Base-by-base conservation (phyloP, 148 eudicot genomes). In the Nyssa sinensis region DNA sequence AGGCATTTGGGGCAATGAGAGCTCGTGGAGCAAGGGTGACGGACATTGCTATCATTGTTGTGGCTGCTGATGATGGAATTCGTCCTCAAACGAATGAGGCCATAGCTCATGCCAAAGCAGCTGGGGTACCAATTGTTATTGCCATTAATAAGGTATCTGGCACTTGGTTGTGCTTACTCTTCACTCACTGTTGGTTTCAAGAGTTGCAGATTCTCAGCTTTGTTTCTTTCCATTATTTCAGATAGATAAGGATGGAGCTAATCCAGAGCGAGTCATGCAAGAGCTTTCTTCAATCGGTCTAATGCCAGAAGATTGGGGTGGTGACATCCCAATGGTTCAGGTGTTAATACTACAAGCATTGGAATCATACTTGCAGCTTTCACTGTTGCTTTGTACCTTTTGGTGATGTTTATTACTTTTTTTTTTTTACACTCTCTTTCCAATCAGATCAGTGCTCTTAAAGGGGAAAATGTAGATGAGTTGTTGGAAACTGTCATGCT, bases 1-100 rank as follows among this genome's bases (percentile, higher is more conserved):
- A 95, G 97, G 99, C 99, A 76, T 95, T 95, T 84, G 99, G 99
- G 71, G 98, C 98, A 65, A 95, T 95, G 98, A 89, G 99, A 76
- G 98, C 99, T 73, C 99, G 99, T 82, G 99, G 99, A 83, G 90
- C 99, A 2, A 90, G 90, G 75, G 99, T 95, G 55, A 95, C 99
- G 61, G 98, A 95, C 83, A 95, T 95, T 77, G 97, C 93, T 71
- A 81, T 95, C 59, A 89, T 95, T 80, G 99, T 95, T 69, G 98
- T 95, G 53, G 99, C 99, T 80, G 98, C 98, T 69, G 99, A 91
- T 83, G 99, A 95, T 83, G 99, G 99, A 51, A 89, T 93, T 28
- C 91, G 91, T 72, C 99, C 98, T 71, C 97, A 93, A 84, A 91
- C 99, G 44, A 89, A 76, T 74, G 99, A 95, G 79, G 99, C 99